Percentiles rank a stretch among this genome's conserved stretches.
phyloP scores from a whole-genome alignment of 768 basidiomycete genomes.

The Suillus decipiens region DNA sequence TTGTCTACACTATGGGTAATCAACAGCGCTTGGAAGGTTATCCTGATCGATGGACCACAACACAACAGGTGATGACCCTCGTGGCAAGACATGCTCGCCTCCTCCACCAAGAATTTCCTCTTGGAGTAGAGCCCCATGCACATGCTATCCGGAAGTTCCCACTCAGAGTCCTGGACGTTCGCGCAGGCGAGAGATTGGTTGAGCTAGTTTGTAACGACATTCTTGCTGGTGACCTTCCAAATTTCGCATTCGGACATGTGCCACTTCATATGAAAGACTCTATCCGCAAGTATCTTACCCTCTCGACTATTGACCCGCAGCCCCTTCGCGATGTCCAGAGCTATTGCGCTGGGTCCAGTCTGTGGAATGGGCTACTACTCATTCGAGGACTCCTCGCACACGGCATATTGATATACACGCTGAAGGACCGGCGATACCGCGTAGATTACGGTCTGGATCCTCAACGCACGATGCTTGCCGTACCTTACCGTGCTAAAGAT shows the following conservation, averaged over 20 bases:
- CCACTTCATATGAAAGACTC: conserved; percentile 18
- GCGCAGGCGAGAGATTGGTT: conserved; percentile 10
- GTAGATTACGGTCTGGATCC: conserved; percentile 52
- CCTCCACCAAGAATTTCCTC: conserved; percentile 6
- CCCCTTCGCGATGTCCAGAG: conserved; percentile 17
- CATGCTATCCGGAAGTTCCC: conserved; percentile 7
- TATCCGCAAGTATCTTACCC: conserved; percentile 29
- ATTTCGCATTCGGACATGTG: conserved; percentile 21
- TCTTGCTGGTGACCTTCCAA: conserved; percentile 20
- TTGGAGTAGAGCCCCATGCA: conserved; percentile 8
- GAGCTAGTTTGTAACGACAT: conserved; percentile 17
- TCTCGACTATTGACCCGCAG: conserved; percentile 4
- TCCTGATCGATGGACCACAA: conserved; percentile 44
- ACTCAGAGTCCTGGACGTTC: conserved; percentile 6
- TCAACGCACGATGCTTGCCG: conserved; percentile 46
- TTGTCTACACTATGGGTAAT: conserved; percentile 45
- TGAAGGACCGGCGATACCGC: conserved; percentile 47
- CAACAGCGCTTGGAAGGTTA: conserved; percentile 38
- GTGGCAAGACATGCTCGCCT: conserved; percentile 6
- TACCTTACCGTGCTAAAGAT: conserved; percentile 56
- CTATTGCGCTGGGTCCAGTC: conserved; percentile 13
- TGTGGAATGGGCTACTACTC: conserved; percentile 42
- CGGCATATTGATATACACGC: conserved; percentile 40
- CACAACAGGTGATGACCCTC: conserved; percentile 40
- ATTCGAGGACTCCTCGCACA: conserved; percentile 46